Base-by-base conservation (phyloP, 495 filamentous ascomycete genomes). In the Xylaria longipes region DNA sequence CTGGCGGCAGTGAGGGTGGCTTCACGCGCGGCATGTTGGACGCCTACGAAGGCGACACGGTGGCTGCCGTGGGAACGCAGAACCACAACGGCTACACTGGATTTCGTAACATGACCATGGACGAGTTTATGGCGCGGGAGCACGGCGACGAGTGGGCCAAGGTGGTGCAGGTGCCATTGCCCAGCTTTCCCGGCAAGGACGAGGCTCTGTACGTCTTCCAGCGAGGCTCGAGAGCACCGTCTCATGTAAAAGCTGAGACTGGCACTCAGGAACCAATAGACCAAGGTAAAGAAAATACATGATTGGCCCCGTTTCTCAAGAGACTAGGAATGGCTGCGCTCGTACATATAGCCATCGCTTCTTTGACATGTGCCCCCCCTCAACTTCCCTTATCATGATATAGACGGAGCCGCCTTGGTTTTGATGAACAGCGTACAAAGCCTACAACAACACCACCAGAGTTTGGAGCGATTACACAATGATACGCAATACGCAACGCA, bases 81-180 rank as follows among this genome's bases (percentile, higher is more conserved):
- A 91, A 90, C 76, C 68, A 58, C 58, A 90, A 88, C 72, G 86
- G 89, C n/a, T 91, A 90, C 72, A 92, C 90, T 5, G 88, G 79
- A 7, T 91, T 91, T 72, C 78, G 75, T 27, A 82, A 82, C 50
- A 73, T 80, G 78, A 87, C 83, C 20, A 84, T 89, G 73, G 86
- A 88, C 71, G 84, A 86, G 69, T 91, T 84, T 75, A 84, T 91
- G 77, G 80, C 72, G 68, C 75, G 76, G 31, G 84, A 89, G 78
- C 84, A 82, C 45, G 33, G 52, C 48, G 70, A 52, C 29, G 77
- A 52, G 29, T 87, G 81, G 79, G 70, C 71, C 57, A 81, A 82
- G 75, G 77, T 82, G 3, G 81, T 81, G 12, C 84, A 86, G 77
- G 73, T 87, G 37, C 78, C 86, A 17, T 77, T 89, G 72, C 86